These are phyloP conservation scores for Amorphotheca resinae DNA, from an alignment of 495 filamentous ascomycete species.

Conservation along the genomic window DNA sequence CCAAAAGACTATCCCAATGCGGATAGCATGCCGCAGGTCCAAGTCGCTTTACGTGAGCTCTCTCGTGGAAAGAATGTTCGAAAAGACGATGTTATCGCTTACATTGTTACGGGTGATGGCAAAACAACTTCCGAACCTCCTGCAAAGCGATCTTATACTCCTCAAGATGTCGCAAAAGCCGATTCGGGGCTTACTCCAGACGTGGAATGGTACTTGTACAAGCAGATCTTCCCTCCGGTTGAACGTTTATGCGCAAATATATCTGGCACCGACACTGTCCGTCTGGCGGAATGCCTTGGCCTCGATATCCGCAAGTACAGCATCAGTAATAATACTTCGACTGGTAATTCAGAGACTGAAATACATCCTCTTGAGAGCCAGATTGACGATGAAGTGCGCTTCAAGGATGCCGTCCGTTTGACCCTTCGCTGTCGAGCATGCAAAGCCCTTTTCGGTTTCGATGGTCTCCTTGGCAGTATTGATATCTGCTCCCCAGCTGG, in stretches of 20 bases:
- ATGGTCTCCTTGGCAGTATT: conserved; percentile 50
- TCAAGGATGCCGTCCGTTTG: conserved; percentile 64
- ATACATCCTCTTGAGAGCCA: conserved; percentile 88
- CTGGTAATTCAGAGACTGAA: conserved; percentile 42
- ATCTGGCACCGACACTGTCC: conserved; percentile 73
- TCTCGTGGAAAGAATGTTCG: conserved; percentile 77
- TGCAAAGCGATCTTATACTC: conserved; percentile 77
- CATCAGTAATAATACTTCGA: conserved; percentile 44
- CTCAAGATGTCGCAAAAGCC: conserved; percentile 70
- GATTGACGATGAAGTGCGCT: conserved; percentile 76
- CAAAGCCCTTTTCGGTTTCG: conserved; percentile 56
- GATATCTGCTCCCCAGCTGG: conserved; percentile 57
- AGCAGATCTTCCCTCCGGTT: conserved; percentile 97
- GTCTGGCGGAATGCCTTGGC: conserved; percentile 85
- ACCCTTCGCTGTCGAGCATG: conserved; percentile 70
- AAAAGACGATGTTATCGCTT: conserved; percentile 89
- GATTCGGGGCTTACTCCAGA: conserved; percentile 68
- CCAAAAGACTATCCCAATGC: conserved; percentile 89
- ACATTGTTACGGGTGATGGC: conserved; percentile 77
- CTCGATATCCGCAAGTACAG: conserved; percentile 83
- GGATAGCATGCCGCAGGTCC: conserved; percentile 92
- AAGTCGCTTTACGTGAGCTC: conserved; percentile 82
- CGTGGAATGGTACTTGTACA: conserved; percentile 91
- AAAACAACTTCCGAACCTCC: conserved; percentile 57
- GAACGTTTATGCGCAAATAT: conserved; percentile 97